Conservation (phyloP, 139 green algal genomes). For the Chlamydomonas schloesseri region DNA sequence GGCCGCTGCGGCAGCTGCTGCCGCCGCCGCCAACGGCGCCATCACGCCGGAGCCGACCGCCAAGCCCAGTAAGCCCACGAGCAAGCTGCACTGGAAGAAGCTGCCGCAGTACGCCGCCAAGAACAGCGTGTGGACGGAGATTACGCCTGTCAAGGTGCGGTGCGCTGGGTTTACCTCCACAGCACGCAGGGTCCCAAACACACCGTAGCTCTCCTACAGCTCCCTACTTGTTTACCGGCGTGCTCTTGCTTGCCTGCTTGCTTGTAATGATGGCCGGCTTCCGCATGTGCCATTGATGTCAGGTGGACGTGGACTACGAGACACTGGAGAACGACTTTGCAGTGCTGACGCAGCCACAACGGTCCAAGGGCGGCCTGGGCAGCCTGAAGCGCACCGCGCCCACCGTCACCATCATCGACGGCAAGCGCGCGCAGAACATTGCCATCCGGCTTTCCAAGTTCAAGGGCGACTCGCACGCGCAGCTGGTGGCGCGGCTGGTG, state of each 20-base stretch:
- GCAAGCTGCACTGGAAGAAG: constrained; percentile 67
- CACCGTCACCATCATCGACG: constrained; percentile 29
- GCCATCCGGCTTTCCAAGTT: constrained; percentile 60
- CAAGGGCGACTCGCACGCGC: background rate
- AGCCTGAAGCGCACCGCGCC: background rate
- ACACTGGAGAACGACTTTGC: constrained; percentile 61
- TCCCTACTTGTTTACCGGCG: no score
- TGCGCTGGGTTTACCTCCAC: no score
- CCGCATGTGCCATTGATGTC: no score
- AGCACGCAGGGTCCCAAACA: no score
- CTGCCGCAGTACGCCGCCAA: constrained; percentile 43
- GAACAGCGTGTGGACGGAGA: constrained; percentile 50
- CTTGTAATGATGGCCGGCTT: no score
- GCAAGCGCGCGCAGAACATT: constrained; percentile 58
- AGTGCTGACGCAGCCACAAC: background rate
- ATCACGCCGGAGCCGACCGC: background rate
- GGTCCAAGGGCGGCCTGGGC: background rate
- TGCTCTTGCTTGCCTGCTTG: no score
- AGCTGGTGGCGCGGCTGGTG: constrained; percentile 44
- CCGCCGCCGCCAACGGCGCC: background rate
- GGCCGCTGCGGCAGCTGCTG: no score
- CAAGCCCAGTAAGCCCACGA: constrained; percentile 35
- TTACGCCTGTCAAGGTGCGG: constrained; percentile 34
- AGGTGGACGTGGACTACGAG: constrained; percentile 52
- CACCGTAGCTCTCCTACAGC: no score